Percentiles rank a stretch among this genome's conserved stretches.
Conservation (phyloP, 768 basidiomycete genomes). For the Tulasnella sp. region DNA sequence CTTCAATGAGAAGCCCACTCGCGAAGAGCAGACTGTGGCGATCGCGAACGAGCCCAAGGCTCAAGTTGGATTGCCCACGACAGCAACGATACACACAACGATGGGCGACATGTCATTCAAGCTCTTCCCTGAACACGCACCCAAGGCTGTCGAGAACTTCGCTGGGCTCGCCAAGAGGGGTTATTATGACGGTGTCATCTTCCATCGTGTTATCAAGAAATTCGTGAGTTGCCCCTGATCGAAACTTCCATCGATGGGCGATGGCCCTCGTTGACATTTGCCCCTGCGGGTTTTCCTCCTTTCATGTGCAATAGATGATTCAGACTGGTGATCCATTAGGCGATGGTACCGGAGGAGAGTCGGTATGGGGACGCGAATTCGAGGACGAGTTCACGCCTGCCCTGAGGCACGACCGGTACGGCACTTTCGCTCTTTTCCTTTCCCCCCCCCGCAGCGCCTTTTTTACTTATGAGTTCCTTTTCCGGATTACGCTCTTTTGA, state of each 20-base stretch:
- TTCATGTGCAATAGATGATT: conserved; percentile 61
- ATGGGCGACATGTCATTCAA: conserved; percentile 90
- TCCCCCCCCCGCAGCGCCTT: neutral
- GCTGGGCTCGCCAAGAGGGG: conserved; percentile 86
- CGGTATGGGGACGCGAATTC: conserved; percentile 88
- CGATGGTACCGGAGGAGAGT: conserved; percentile 89
- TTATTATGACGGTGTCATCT: conserved; percentile 91
- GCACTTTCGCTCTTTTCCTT: neutral
- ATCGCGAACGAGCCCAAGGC: conserved; percentile 51
- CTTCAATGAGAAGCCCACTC: conserved; percentile 96
- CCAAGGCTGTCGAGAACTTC: conserved; percentile 98
- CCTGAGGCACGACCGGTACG: conserved; percentile 85
- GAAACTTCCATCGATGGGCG: neutral
- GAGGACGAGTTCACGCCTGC: conserved; percentile 93
- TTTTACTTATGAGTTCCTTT: neutral
- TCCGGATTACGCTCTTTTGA: conserved; percentile 18
- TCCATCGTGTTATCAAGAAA: conserved; percentile 97
- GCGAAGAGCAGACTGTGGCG: conserved; percentile 92
- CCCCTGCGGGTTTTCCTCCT: neutral
- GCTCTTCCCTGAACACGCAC: conserved; percentile 88
- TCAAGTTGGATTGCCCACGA: conserved; percentile 64
- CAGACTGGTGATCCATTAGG: conserved; percentile 96
- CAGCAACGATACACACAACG: conserved; percentile 92
- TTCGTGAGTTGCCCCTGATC: conserved; percentile 54
- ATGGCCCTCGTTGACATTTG: neutral